A percentile compares a stretch with the other conserved stretches of the same genome.
Conservation (phyloP, 2,329 filamentous ascomycete genomes). For the Albophoma yamanashiensis region DNA sequence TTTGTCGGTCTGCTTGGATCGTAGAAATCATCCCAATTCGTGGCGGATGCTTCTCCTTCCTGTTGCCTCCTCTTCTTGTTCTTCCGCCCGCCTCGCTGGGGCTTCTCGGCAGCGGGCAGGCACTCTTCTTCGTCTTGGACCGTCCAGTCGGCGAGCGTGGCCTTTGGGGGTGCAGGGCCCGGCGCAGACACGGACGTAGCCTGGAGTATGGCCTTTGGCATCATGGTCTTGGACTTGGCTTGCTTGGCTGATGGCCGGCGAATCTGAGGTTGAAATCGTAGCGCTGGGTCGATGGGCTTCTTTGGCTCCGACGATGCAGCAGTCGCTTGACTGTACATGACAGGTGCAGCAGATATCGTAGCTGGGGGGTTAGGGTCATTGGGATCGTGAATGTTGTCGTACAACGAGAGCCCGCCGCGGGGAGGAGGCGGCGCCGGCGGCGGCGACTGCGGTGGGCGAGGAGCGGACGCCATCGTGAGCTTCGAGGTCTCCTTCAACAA, state of each 20-base stretch:
- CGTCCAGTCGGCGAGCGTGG: constrained; percentile 71
- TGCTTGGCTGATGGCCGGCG: constrained; percentile 59
- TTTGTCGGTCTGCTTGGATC: constrained; percentile 75
- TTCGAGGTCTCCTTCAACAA: not conserved
- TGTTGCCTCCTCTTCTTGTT: constrained; percentile 66
- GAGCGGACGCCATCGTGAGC: constrained; percentile 16
- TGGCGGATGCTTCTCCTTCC: constrained; percentile 52
- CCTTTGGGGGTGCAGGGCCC: constrained; percentile 38
- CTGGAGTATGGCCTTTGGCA: constrained; percentile 34
- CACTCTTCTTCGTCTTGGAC: constrained; percentile 72
- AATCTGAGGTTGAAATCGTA: constrained; percentile 73
- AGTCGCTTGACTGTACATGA: constrained; percentile 54
- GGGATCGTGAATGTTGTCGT: constrained; percentile 71
- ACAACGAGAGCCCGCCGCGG: constrained; percentile 56
- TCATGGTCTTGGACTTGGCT: constrained; percentile 48
- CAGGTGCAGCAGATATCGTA: constrained; percentile 70
- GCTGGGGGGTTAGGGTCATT: constrained; percentile 32
- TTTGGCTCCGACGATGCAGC: constrained; percentile 39
- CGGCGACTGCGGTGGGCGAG: constrained; percentile 2
- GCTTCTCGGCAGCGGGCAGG: constrained; percentile 55
- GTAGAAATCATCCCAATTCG: constrained; percentile 89
- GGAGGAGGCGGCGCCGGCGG: constrained; percentile 29
- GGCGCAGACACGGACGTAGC: constrained; percentile 19
- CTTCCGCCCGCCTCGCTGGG: constrained; percentile 67
- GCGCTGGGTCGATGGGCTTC: constrained; percentile 48